Evolutionary conservation across 345 rosid genomes (phyloP), one percentile per base, ranked within the genome.

Genomic region (Lepidium didymum): DNA sequence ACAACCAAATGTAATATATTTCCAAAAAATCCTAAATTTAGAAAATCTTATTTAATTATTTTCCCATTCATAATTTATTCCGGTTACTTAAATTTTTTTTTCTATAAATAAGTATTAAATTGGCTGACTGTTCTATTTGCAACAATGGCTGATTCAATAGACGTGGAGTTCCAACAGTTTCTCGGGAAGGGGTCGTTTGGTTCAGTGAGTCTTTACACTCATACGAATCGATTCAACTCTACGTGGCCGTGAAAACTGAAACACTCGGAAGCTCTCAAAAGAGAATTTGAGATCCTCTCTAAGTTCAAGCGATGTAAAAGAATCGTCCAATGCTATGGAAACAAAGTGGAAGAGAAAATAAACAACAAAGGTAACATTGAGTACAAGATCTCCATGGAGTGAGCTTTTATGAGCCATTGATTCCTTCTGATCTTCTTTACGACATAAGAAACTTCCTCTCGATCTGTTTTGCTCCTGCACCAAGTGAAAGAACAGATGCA

Each of bases 381-480:
- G 18, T 81, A 78, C 73, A 78, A 64, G 27, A 8, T 81, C 4
- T 10, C 72, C 8, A 46, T 84, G 56, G 88, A 84, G 56, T 82
- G 82, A 27, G 84, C 82, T 4, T 33, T 8, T 7, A 44, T 6
- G 45, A 6, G 46, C 64, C 72, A 6, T 0, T 43, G 56, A 21
- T 68, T 34, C 72, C 64, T 1, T 4, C 1, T 18, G 9, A 55
- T 56, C 55, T 68, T 43, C 27, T 62, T 42, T 29, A 5, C 5
- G 71, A 54, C 19, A 53, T 62, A 40, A 42, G 2, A 13, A 11
- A 3, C 42, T 67, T 67, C 43, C 16, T 68, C 18, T 23, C 10
- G 45, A 56, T 63, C 13, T 67, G 72, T 12, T 67, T 67, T 1
- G 54, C 72, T 0, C 3, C 3, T 13, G 25, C 45, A 3, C 18